Percentiles rank a stretch among this genome's conserved stretches.
Conservation (phyloP, 805 yeast species). For the Blastobotrys parvus region DNA sequence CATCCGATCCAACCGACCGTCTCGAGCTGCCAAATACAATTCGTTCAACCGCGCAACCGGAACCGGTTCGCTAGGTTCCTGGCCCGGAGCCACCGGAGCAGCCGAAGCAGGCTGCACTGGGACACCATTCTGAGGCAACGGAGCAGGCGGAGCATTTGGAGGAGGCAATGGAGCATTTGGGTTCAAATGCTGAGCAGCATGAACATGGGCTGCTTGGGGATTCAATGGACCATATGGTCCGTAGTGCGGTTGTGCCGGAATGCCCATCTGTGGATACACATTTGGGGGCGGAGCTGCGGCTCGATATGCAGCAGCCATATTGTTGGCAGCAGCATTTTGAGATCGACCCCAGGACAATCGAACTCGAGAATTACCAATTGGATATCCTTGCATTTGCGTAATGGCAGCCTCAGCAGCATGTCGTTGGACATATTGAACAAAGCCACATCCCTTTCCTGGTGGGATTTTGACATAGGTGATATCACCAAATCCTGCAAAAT, state of each 20-base stretch:
- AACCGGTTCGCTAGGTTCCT: constrained; percentile 30
- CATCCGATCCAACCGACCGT: constrained; percentile 45
- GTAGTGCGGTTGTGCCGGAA: constrained; percentile 27
- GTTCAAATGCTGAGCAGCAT: constrained; percentile 8
- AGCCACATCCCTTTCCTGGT: constrained; percentile 77
- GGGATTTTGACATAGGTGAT: constrained; percentile 56
- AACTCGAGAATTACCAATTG: constrained; percentile 74
- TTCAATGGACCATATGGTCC: constrained; percentile 29
- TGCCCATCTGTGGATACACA: constrained; percentile 27
- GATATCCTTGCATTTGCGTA: constrained; percentile 81
- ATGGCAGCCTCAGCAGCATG: constrained; percentile 82
- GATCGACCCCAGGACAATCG: constrained; percentile 86
- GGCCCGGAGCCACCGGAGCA: constrained; percentile 20
- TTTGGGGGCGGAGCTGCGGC: constrained; percentile 24
- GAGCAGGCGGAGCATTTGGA: constrained; percentile 5
- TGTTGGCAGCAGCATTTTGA: constrained; percentile 19
- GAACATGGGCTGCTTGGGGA: constrained; percentile 22
- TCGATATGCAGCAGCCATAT: constrained; percentile 6
- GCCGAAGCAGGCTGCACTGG: background rate
- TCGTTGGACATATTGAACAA: constrained; percentile 71
- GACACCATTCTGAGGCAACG: background rate
- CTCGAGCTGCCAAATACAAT: constrained; percentile 46
- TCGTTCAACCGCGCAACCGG: constrained; percentile 41
- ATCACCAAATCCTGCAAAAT: constrained; percentile 65
- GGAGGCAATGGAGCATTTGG: constrained; percentile 3